These are phyloP conservation scores for Pisolithus sp. DNA, from an alignment of 768 basidiomycete species.

Conservation along the genomic window DNA sequence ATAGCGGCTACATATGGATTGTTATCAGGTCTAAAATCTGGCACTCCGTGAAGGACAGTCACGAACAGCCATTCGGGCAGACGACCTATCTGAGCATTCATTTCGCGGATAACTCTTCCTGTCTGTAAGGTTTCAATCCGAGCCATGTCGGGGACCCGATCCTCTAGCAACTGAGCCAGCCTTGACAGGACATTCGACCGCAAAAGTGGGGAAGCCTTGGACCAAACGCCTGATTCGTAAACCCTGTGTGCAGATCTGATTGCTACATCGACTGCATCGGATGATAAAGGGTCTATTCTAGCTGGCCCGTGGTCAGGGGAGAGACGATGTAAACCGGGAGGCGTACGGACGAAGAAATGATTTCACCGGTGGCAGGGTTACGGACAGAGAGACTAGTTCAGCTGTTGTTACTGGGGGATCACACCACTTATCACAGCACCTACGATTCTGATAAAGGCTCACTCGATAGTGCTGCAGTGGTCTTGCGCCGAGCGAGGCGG, in stretches of 20 bases:
- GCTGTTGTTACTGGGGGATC: not conserved
- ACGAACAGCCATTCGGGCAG: conserved; percentile 85
- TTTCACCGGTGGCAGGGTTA: conserved; percentile 66
- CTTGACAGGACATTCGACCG: conserved; percentile 62
- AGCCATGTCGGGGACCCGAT: conserved; percentile 52
- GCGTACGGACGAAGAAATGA: conserved; percentile 47
- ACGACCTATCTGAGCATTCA: conserved; percentile 70
- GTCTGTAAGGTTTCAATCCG: conserved; percentile 69
- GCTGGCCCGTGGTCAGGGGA: not conserved
- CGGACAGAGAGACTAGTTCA: conserved; percentile 43
- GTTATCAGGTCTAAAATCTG: conserved; percentile 1
- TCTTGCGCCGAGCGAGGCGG: not conserved
- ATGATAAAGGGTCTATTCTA: conserved; percentile 52
- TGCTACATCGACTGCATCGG: conserved; percentile 43
- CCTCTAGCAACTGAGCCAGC: conserved; percentile 58
- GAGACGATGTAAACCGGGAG: not conserved
- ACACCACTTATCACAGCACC: not conserved
- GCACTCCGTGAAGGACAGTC: not conserved
- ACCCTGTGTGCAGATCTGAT: conserved; percentile 50
- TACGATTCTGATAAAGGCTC: not conserved
- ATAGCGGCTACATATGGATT: conserved; percentile 50
- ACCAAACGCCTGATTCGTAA: conserved; percentile 71
- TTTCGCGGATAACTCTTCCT: conserved; percentile 76
- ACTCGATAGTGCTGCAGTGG: not conserved
- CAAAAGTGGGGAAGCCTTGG: conserved; percentile 46